Percentiles rank a stretch among this genome's conserved stretches.
Evolutionary conservation across 148 eudicot genomes (phyloP).

Genomic region (Chenopodium berlandieri): DNA sequence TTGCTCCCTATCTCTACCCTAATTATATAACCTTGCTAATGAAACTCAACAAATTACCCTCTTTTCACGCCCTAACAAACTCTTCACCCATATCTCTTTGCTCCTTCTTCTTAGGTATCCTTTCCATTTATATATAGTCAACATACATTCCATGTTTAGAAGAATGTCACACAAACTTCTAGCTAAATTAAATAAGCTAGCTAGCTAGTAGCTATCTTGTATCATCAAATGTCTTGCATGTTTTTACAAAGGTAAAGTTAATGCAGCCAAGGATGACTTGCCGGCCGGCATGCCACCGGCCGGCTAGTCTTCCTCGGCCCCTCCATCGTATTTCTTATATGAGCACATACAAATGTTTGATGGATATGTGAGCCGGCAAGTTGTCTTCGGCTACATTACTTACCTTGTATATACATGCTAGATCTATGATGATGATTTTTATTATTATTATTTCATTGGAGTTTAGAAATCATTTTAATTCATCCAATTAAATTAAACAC

Average conservation of each 20-base stretch:
- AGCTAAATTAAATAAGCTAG: too few species aligned
- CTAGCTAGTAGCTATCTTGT: not conserved
- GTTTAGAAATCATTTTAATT: too few species aligned
- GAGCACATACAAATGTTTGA: not conserved
- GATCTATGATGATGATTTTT: not conserved
- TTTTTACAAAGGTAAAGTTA: conserved; percentile 10
- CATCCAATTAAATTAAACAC: not conserved
- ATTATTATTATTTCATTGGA: too few species aligned
- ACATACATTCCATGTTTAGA: not conserved
- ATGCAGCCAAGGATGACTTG: conserved; percentile 22
- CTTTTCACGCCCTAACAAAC: not conserved
- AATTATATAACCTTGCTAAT: not conserved
- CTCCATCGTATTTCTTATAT: not conserved
- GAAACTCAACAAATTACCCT: not conserved
- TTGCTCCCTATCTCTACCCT: not conserved
- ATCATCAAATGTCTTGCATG: conserved; percentile 12
- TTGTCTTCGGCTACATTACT: conserved; percentile 16
- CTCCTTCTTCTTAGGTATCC: not conserved
- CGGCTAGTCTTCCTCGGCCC: not conserved
- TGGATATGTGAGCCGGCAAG: conserved; percentile 1
- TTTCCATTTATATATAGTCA: not conserved
- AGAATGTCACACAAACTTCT: not conserved
- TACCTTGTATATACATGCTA: conserved; percentile 14
- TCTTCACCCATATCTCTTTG: not conserved
- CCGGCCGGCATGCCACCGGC: not conserved